These are phyloP conservation scores for Talaromyces sp. DNA, from an alignment of 2,329 filamentous ascomycete genomes.

Conservation along the genomic window DNA sequence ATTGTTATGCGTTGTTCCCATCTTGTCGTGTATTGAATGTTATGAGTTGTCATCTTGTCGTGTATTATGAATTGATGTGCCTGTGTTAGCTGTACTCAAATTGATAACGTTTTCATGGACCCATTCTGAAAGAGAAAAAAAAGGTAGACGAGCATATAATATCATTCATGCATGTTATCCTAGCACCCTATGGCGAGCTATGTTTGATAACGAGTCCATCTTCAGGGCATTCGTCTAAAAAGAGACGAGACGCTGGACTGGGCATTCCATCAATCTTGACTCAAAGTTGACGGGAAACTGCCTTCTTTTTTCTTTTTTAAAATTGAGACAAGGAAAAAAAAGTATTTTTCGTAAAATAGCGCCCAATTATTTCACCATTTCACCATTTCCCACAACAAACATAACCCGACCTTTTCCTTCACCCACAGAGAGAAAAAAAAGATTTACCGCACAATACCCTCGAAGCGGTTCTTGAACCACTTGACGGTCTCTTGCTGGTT, in stretches of 20 bases:
- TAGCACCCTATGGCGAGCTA: not conserved
- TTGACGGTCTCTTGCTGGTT: conserved; percentile 91
- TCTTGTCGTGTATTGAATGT: not conserved
- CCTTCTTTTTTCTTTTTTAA: conserved; percentile 11
- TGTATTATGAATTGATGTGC: not conserved
- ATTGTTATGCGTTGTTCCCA: not conserved
- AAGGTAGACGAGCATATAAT: not conserved
- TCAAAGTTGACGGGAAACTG: not conserved
- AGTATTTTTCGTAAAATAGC: conserved; percentile 24
- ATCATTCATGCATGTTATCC: not conserved
- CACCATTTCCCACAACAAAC: conserved; percentile 13
- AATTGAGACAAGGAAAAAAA: conserved; percentile 15
- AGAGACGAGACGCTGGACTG: conserved; percentile 12
- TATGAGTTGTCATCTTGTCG: not conserved
- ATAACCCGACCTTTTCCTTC: conserved; percentile 1
- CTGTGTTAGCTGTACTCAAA: not conserved
- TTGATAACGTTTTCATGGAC: not conserved
- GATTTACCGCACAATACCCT: conserved; percentile 96
- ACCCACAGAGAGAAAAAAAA: not conserved
- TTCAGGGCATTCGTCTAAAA: conserved; percentile 10
- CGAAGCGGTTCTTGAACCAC: conserved; percentile 96
- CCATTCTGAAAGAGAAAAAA: not conserved
- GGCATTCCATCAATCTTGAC: not conserved
- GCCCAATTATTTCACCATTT: conserved; percentile 16
- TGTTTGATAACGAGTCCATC: not conserved